Evolutionary conservation across 2,329 filamentous ascomycete genomes (phyloP).

Genomic region (Fusarium marasasianum): DNA sequence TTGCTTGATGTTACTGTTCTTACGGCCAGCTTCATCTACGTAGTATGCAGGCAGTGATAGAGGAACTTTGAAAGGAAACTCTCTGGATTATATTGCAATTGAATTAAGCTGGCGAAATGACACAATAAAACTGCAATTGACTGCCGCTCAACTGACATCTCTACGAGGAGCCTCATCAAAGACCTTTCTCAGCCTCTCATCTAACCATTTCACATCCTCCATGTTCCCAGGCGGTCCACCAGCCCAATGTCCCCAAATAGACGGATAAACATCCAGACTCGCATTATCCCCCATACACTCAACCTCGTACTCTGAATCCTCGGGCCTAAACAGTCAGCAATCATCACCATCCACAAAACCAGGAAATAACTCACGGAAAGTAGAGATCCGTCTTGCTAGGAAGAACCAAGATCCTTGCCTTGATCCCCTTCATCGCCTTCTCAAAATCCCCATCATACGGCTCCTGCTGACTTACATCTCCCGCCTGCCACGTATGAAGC

Average conservation of each 20-base stretch:
- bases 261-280: constrained; percentile 51
- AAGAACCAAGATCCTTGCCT: constrained; percentile 76
- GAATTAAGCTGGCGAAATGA: rapidly evolving
- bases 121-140: neutral
- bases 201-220: constrained; percentile 77
- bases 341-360: rapidly evolving
- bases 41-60: neutral
- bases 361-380: constrained; percentile 62
- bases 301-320: constrained; percentile 81
- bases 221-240: constrained; percentile 76
- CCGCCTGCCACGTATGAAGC: constrained; percentile 82
- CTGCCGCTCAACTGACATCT: neutral
- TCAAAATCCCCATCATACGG: constrained; percentile 74
- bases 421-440: constrained; percentile 73
- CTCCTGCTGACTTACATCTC: constrained; percentile 73
- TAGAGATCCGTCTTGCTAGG: constrained; percentile 81
- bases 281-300: constrained; percentile 51
- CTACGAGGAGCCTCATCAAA: constrained; percentile 18
- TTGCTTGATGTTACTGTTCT: rapidly evolving
- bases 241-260: constrained; percentile 62
- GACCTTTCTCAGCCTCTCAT: constrained; percentile 52
- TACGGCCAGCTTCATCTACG: neutral
- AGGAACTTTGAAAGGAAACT: rapidly evolving
- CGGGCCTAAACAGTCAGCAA: constrained; percentile 54
- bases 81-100: rapidly evolving